Conservation (phyloP, 2,329 filamentous ascomycete genomes). For the Diplodia seriata region DNA sequence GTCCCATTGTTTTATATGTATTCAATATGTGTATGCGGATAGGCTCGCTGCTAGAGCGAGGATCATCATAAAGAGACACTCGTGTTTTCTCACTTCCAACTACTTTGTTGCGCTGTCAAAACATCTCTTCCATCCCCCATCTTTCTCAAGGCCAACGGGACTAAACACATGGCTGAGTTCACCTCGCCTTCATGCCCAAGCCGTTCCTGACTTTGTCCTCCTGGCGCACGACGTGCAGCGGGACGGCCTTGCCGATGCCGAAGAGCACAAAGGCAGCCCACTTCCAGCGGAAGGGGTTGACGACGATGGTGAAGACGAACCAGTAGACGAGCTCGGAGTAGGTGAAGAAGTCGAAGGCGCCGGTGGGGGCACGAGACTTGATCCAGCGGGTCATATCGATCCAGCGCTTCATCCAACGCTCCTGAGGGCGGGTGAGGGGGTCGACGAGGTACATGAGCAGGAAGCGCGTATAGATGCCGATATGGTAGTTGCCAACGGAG, state of each 20-base stretch:
- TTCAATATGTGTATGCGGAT: background rate
- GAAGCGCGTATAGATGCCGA: slow-evolving; percentile 86
- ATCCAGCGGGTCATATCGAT: slow-evolving; percentile 81
- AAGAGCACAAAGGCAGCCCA: slow-evolving; percentile 86
- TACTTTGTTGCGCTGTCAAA: background rate
- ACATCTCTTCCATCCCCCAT: too few species aligned
- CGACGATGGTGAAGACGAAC: slow-evolving; percentile 78
- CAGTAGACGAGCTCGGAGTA: slow-evolving; percentile 85
- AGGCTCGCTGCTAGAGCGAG: background rate
- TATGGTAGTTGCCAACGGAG: slow-evolving; percentile 85
- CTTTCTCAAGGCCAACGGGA: too few species aligned
- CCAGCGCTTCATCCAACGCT: slow-evolving; percentile 82
- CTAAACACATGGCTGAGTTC: too few species aligned
- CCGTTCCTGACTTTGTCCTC: slow-evolving; percentile 66
- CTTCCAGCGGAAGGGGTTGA: slow-evolving; percentile 91
- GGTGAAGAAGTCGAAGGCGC: slow-evolving; percentile 88
- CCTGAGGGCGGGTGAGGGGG: slow-evolving; percentile 73
- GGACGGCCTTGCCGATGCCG: slow-evolving; percentile 72
- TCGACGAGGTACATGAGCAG: slow-evolving; percentile 86
- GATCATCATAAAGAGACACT: background rate
- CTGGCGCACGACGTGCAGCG: slow-evolving; percentile 68
- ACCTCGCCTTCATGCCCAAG: slow-evolving; percentile 26
- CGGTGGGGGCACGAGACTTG: slow-evolving; percentile 73
- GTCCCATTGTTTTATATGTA: background rate
- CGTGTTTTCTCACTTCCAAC: background rate